Conservation (phyloP, 495 filamentous ascomycete genomes). For the Penicillium simplicissimum region DNA sequence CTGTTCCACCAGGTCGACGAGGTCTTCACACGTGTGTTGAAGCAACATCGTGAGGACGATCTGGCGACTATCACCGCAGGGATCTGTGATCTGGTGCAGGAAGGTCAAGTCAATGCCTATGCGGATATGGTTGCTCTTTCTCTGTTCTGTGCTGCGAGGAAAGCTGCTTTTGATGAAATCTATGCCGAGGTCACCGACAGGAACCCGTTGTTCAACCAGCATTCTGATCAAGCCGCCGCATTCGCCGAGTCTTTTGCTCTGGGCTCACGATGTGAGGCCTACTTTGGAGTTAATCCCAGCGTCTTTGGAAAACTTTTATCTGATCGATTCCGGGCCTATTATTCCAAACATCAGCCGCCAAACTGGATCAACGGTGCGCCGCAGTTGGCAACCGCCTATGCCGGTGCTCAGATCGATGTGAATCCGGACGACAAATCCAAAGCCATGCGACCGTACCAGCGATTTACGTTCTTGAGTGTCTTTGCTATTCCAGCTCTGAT, state of each 20-base stretch:
- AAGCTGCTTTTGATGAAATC: slow-evolving; percentile 58
- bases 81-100: slow-evolving; percentile 38
- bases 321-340: slow-evolving; percentile 52
- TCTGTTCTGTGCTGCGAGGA: slow-evolving; percentile 57
- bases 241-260: slow-evolving; percentile 63
- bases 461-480: slow-evolving; percentile 59
- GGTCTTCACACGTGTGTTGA: slow-evolving; percentile 42
- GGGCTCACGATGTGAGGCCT: slow-evolving; percentile 60
- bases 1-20: slow-evolving; percentile 51
- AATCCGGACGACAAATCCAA: slow-evolving; percentile 49
- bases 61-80: slow-evolving; percentile 43
- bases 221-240: slow-evolving; percentile 58
- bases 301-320: slow-evolving; percentile 58
- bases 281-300: slow-evolving; percentile 57
- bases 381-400: slow-evolving; percentile 52
- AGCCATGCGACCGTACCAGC: slow-evolving; percentile 49
- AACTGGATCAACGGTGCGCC: slow-evolving; percentile 52
- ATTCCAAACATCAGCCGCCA: slow-evolving; percentile 51
- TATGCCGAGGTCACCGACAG: slow-evolving; percentile 61
- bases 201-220: slow-evolving; percentile 57
- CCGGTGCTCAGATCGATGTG: slow-evolving; percentile 57
- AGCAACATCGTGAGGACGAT: slow-evolving; percentile 40
- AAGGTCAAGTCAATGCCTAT: slow-evolving; percentile 45
- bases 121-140: slow-evolving; percentile 55
- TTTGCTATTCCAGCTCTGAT: slow-evolving; percentile 62